Evolutionary conservation across 2,329 filamentous ascomycete genomes (phyloP), one percentile per base, ranked within the genome.

Genomic region (Venturiaceae sp.): DNA sequence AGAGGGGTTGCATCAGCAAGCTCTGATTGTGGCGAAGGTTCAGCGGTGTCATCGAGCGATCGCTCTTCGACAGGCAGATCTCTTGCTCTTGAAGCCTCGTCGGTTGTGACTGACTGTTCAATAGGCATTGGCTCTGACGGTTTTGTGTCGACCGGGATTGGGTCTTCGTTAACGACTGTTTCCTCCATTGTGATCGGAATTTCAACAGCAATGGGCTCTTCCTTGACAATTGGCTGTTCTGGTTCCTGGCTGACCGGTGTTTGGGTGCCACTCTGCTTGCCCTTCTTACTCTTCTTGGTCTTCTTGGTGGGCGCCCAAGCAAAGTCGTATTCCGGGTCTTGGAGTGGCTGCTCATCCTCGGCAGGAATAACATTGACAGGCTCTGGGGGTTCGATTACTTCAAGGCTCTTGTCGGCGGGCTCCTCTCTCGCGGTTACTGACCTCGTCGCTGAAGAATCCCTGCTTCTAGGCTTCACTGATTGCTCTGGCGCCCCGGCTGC

Each of bases 271-370:
- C 44, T 50, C 36, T 57, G 32, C 54, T 56, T 56, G 13, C 13
- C 44, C 41, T 55, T 55, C 56, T 36, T 58, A n/a, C n/a, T 53
- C 44, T 58, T 58, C 47, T 58, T 36, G 28, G 5, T 30, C 52
- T 36, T 16, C 47, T 52, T 52, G 7, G 47, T 32, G 28, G n/a
- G 16, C 11, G 13, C n/a, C 30, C 11, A 11, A 39, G 36, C n/a
- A n/a, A 39, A 39, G 11, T 39, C 9, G 16, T 36, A 28, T 16
- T 53, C 32, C 23, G 23, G 26, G 28, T 50, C 44, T 50, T 50
- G 44, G 30, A 16, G 44, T 26, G 26, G 30, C 30, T 14, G 44
- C 44, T n/a, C n/a, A n/a, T n/a, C n/a, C n/a, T n/a, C n/a, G n/a
- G 44, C 44, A 50, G 13, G 44, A 28, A 13, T 50, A 26, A 26